Percentiles rank a stretch among this genome's conserved stretches.
Conservation (phyloP, 495 filamentous ascomycete species). For the Aspergillus saccharolyticus region DNA sequence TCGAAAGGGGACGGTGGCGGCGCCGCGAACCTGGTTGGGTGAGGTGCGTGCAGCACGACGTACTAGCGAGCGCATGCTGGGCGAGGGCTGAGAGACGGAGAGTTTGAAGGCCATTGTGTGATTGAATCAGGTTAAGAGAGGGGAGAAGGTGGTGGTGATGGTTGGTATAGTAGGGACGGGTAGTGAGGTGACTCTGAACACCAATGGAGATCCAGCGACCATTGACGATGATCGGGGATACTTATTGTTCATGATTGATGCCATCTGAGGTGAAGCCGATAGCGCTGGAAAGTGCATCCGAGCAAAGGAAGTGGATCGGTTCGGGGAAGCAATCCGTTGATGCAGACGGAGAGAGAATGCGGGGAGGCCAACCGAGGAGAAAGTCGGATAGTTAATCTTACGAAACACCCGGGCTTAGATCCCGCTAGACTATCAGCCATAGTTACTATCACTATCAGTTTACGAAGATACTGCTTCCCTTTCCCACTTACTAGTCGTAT, state of each 20-base stretch:
- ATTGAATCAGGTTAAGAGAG: neutral
- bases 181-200: neutral
- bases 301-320: neutral
- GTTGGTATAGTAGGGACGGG: no score
- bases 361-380: neutral
- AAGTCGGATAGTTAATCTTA: neutral
- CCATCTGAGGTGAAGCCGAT: neutral
- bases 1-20: neutral
- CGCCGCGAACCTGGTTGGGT: neutral
- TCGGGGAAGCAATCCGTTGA: neutral
- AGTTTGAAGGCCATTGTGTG: constrained; percentile 1
- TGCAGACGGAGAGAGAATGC: neutral
- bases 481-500: no score
- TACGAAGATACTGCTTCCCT: no score
- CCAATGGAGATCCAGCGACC: neutral
- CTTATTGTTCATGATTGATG: neutral
- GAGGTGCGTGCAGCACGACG: neutral
- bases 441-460: no score
- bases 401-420: neutral
- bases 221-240: neutral
- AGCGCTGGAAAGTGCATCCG: neutral
- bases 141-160: neutral
- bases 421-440: neutral
- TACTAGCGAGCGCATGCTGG: neutral
- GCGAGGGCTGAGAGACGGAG: neutral